phyloP scores from a whole-genome alignment of 352 stramenopile species.

The Pythium oligandrum region DNA sequence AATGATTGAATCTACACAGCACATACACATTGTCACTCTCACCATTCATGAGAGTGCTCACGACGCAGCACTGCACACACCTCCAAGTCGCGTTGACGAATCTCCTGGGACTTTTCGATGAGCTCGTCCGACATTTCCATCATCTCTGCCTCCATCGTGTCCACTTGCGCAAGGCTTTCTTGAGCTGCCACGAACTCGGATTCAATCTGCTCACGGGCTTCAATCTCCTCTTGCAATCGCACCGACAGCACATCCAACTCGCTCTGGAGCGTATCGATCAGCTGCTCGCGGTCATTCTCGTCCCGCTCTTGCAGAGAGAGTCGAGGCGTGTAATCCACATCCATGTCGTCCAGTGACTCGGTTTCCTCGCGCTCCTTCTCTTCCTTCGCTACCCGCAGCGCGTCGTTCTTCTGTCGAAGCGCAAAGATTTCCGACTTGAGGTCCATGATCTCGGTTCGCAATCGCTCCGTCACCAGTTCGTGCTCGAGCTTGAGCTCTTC shows the following conservation, averaged over 20 bases:
- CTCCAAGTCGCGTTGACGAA: conserved; percentile 54
- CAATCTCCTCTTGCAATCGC: conserved; percentile 61
- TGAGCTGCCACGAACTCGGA: conserved; percentile 49
- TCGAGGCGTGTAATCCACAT: conserved; percentile 24
- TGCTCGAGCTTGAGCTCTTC: conserved; percentile 80
- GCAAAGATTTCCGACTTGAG: conserved; percentile 81
- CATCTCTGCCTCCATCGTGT: conserved; percentile 75
- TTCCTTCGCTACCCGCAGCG: conserved; percentile 20
- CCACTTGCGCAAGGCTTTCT: conserved; percentile 51
- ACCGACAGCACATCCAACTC: conserved; percentile 65
- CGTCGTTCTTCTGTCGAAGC: conserved; percentile 62
- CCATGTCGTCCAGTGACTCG: conserved; percentile 30
- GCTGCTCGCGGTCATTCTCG: conserved; percentile 48
- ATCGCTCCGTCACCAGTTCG: conserved; percentile 68
- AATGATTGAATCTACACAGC: conserved; percentile 40
- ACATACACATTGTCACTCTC: background rate
- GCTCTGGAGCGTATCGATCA: conserved; percentile 60
- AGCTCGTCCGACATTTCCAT: conserved; percentile 75
- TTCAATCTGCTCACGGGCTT: conserved; percentile 50
- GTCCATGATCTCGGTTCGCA: conserved; percentile 81
- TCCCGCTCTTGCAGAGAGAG: conserved; percentile 57
- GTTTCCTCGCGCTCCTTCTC: conserved; percentile 22
- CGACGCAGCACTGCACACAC: conserved; percentile 5
- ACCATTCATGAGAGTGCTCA: background rate
- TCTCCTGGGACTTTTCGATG: conserved; percentile 69